Base-by-base conservation (phyloP, 495 filamentous ascomycete genomes). In the Delitschia confertaspora region DNA sequence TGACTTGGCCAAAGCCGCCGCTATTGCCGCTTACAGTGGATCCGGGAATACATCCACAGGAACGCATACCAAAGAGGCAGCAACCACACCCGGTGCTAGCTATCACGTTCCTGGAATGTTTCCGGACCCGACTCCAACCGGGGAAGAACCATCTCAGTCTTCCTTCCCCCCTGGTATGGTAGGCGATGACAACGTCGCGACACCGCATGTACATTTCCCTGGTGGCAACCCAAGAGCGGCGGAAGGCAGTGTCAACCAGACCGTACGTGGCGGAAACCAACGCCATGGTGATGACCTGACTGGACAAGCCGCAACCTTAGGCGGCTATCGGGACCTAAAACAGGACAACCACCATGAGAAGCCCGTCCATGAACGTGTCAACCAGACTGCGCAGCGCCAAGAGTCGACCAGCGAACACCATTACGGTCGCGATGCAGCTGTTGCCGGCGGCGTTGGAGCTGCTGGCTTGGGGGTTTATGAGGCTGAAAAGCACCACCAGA, bases 51-150 rank as follows among this genome's bases (percentile, higher is more conserved):
- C n/a, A n/a, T n/a, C n/a, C n/a, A n/a, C n/a, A n/a, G 55, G 49
- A 1, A 52, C 46, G 3, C 43, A 55, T 39, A 19, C 10, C 3
- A 57, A 49, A 14, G 42, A 55, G 16, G 57, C 48, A 4, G 50
- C 55, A 6, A 55, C 57, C 37, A 34, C 23, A 35, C 25, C 37
- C 10, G 50, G 49, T 36, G 57, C 57, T 21, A 37, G 30, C 14
- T 22, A 49, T 5, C 54, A 60, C 24, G 36, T 60, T 31, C 51
- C 54, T 11, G 51, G 54, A 25, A 51, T 45, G 20, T 56, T 45
- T 16, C 54, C 57, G 4, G 35, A 38, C 9, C 23, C 37, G 8
- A 55, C 40, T 11, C 43, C 51, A 18, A 24, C 41, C 9, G n/a
- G n/a, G n/a, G 41, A 40, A 6, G 38, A 47, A 31, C 18, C 32